Conservation (phyloP, 805 yeast species). For the Monosporozyma siamensis region DNA sequence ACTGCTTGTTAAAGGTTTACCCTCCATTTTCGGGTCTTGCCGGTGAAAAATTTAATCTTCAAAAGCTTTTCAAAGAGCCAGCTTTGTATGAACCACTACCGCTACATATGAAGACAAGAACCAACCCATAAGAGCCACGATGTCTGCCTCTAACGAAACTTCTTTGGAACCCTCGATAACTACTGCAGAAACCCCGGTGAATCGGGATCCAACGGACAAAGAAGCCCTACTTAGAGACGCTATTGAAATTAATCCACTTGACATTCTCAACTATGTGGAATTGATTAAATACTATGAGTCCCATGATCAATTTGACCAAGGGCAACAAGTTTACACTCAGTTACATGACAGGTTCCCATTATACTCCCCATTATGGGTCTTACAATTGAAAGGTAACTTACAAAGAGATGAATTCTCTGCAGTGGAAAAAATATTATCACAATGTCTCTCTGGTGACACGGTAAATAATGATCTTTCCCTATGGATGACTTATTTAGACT, state of each 20-base stretch:
- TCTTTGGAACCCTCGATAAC: neutral
- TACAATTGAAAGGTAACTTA: constrained; percentile 56
- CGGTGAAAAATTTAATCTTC: too few relatives aligned
- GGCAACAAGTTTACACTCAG: constrained; percentile 47
- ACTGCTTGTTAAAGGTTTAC: too few relatives aligned
- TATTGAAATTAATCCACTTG: constrained; percentile 35
- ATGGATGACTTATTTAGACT: constrained; percentile 70
- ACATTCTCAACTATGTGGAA: constrained; percentile 48
- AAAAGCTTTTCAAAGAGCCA: too few relatives aligned
- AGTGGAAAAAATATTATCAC: constrained; percentile 58
- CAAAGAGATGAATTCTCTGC: constrained; percentile 53
- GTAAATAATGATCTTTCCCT: constrained; percentile 48
- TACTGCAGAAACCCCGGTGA: neutral
- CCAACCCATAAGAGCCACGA: too few relatives aligned
- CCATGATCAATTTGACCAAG: constrained; percentile 51
- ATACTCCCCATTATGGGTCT: constrained; percentile 66
- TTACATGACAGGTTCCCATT: constrained; percentile 58
- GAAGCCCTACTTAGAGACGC: neutral
- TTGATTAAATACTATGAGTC: constrained; percentile 40
- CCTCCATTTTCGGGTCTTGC: too few relatives aligned
- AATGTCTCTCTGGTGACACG: constrained; percentile 42
- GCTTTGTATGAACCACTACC: too few relatives aligned
- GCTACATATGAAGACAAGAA: too few relatives aligned
- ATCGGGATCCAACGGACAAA: neutral
- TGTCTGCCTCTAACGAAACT: constrained; percentile 2